Percentiles rank a stretch among this genome's conserved stretches.
These are phyloP conservation scores for Boletales sp. DNA, from an alignment of 768 basidiomycete genomes.

Conservation along the genomic window DNA sequence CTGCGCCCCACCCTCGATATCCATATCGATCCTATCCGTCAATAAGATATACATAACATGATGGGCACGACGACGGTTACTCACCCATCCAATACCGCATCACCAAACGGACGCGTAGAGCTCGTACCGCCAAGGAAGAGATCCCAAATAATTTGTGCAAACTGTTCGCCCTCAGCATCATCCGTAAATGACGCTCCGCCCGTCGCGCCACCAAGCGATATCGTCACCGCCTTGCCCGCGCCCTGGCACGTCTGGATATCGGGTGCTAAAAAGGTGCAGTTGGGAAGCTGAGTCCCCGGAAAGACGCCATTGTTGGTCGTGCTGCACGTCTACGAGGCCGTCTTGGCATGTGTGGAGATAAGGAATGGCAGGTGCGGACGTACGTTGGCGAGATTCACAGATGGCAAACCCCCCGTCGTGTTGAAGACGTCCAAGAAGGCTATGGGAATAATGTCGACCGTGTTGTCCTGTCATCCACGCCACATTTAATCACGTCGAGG, in stretches of 20 bases:
- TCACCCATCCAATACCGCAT: slow-evolving; percentile 70
- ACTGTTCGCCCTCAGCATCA: slow-evolving; percentile 53
- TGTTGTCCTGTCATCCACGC: slow-evolving; percentile 39
- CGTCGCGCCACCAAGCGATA: slow-evolving; percentile 61
- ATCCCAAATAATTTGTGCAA: slow-evolving; percentile 66
- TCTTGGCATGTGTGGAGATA: not conserved
- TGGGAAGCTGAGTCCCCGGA: slow-evolving; percentile 56
- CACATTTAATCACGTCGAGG: too few species aligned
- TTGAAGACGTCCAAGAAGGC: slow-evolving; percentile 63
- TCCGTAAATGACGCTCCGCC: slow-evolving; percentile 59
- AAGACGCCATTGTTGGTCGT: slow-evolving; percentile 53
- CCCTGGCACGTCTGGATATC: slow-evolving; percentile 65
- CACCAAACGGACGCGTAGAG: slow-evolving; percentile 66
- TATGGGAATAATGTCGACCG: slow-evolving; percentile 56
- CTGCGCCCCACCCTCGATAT: slow-evolving; percentile 43
- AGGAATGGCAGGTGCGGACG: slow-evolving; percentile 1
- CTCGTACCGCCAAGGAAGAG: slow-evolving; percentile 66
- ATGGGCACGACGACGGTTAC: not conserved
- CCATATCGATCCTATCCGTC: slow-evolving; percentile 38
- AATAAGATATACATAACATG: not conserved
- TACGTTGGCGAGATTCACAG: slow-evolving; percentile 60
- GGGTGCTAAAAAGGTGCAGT: slow-evolving; percentile 58
- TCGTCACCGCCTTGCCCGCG: slow-evolving; percentile 58
- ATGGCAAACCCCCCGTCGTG: slow-evolving; percentile 53
- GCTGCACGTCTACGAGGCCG: slow-evolving; percentile 53